Evolutionary conservation across 2,329 filamentous ascomycete genomes (phyloP).

Genomic region (Colletotrichum tropicale): DNA sequence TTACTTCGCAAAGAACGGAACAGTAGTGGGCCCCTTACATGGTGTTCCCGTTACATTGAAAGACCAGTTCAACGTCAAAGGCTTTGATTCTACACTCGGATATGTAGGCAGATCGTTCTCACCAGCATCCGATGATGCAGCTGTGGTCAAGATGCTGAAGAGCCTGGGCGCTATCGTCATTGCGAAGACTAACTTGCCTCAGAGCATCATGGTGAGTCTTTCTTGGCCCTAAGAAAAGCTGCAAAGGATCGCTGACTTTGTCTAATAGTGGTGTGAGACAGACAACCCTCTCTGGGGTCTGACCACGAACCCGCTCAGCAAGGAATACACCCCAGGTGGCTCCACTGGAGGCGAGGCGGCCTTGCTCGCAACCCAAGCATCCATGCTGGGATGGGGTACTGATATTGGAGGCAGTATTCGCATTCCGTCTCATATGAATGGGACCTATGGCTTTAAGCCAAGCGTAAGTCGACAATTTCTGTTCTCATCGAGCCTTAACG

Average conservation of each 20-base stretch:
- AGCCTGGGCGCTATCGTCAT: slow-evolving; percentile 66
- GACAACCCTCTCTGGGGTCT: slow-evolving; percentile 63
- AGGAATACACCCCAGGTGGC: slow-evolving; percentile 64
- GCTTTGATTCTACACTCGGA: slow-evolving; percentile 55
- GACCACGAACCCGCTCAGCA: slow-evolving; percentile 67
- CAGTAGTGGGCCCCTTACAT: slow-evolving; percentile 61
- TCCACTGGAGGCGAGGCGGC: slow-evolving; percentile 63
- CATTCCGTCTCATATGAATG: slow-evolving; percentile 39
- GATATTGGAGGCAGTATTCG: slow-evolving; percentile 47
- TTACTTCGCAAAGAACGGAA: slow-evolving; percentile 37
- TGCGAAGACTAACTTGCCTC: slow-evolving; percentile 73
- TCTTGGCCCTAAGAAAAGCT: background rate
- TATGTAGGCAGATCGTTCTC: slow-evolving; percentile 52
- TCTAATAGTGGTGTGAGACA: slow-evolving; percentile 30
- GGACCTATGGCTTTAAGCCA: slow-evolving; percentile 32
- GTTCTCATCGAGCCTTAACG: too few relatives aligned
- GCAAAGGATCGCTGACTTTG: background rate
- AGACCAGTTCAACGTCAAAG: slow-evolving; percentile 62
- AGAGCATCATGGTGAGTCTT: slow-evolving; percentile 54
- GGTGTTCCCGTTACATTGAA: slow-evolving; percentile 58
- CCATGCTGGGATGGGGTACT: slow-evolving; percentile 43
- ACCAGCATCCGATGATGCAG: slow-evolving; percentile 55
- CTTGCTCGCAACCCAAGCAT: slow-evolving; percentile 42
- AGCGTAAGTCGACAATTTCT: slow-evolving; percentile 8
- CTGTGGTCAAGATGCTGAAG: slow-evolving; percentile 62